Conservation (phyloP, 305 asterid species). For the Fraxinus latifolia region DNA sequence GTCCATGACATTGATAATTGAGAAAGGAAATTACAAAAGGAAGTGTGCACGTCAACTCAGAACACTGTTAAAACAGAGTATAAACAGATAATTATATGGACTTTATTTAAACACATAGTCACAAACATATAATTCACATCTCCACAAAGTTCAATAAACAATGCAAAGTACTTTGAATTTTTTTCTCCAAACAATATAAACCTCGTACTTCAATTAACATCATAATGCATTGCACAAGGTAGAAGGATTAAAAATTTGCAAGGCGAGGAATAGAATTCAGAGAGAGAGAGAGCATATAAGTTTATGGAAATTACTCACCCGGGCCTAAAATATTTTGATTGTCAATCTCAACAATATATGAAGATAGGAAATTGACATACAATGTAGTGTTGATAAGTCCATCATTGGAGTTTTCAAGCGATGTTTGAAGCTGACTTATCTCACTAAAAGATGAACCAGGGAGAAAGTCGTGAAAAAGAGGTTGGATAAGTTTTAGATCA, state of each 20-base stretch:
- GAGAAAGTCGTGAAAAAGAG: slow-evolving; percentile 83
- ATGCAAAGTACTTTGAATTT: not conserved
- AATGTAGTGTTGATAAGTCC: slow-evolving; percentile 83
- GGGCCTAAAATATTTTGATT: slow-evolving; percentile 71
- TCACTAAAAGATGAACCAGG: slow-evolving; percentile 79
- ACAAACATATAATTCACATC: not conserved
- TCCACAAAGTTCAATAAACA: not conserved
- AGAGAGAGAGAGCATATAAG: slow-evolving; percentile 17
- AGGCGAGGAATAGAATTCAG: slow-evolving; percentile 4
- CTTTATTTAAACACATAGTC: not conserved
- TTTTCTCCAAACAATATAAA: not conserved
- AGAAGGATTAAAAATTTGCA: slow-evolving; percentile 19
- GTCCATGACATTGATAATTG: not conserved
- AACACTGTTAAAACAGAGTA: not conserved
- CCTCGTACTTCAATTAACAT: not conserved
- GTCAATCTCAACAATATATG: slow-evolving; percentile 80
- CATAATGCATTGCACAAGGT: slow-evolving; percentile 3
- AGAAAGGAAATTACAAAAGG: not conserved
- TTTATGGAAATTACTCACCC: slow-evolving; percentile 58
- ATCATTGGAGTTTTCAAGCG: slow-evolving; percentile 58
- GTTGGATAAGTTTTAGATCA: slow-evolving; percentile 80
- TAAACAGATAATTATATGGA: not conserved
- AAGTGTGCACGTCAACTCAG: not conserved
- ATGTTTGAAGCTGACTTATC: slow-evolving; percentile 56
- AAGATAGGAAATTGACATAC: slow-evolving; percentile 74